Evolutionary conservation across 2,329 filamentous ascomycete species (phyloP).

Genomic region (Diaporthe sp.): DNA sequence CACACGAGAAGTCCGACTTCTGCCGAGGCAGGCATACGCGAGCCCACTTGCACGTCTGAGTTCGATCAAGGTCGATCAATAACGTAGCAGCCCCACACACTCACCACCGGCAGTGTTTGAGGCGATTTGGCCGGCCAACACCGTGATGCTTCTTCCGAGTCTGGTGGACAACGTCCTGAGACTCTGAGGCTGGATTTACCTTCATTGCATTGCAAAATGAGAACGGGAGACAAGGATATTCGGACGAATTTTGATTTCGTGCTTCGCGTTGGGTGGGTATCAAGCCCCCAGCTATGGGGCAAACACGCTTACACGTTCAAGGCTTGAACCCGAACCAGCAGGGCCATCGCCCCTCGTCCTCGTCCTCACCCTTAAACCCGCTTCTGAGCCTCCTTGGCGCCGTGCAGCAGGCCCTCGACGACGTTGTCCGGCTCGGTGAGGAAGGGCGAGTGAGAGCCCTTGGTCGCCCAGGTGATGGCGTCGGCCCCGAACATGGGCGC

Average conservation of each 20-base stretch:
- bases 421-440: conserved; percentile 35
- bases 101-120: neutral
- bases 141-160: too few relatives aligned
- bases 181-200: neutral
- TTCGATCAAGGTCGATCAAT: neutral
- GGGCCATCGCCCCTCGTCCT: neutral
- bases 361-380: neutral
- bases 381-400: conserved; percentile 28
- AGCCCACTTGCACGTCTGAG: neutral
- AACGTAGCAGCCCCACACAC: neutral
- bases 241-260: neutral
- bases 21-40: neutral
- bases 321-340: neutral
- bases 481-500: conserved; percentile 28
- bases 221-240: neutral
- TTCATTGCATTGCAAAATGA: neutral
- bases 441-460: conserved; percentile 37
- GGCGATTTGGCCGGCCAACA: neutral
- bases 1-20: neutral
- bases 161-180: neutral
- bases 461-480: conserved; percentile 30
- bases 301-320: conserved; percentile 7
- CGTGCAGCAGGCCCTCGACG: conserved; percentile 29
- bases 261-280: conserved; percentile 19
- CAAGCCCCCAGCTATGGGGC: neutral